phyloP scores from a whole-genome alignment of 208 protist genomes.

The Blastocrithidia nonstop region DNA sequence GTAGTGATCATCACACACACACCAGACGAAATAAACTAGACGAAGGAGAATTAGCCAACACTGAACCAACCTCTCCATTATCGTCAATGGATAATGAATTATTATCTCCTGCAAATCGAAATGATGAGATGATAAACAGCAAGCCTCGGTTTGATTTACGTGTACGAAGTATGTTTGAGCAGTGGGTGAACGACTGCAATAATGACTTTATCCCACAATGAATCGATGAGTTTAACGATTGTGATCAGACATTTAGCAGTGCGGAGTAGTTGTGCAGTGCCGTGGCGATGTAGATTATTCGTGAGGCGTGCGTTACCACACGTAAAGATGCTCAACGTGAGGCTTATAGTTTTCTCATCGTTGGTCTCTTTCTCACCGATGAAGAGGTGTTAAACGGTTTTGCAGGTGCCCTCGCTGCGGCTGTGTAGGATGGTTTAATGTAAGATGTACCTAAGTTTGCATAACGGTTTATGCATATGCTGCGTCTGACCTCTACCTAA shows the following conservation, averaged over 20 bases:
- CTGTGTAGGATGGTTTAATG: slow-evolving; percentile 66
- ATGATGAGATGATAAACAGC: too few relatives aligned
- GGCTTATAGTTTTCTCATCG: slow-evolving; percentile 65
- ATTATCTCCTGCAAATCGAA: too few relatives aligned
- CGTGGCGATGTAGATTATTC: slow-evolving; percentile 58
- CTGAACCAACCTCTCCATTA: too few relatives aligned
- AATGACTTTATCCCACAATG: slow-evolving; percentile 74
- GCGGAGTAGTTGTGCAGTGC: slow-evolving; percentile 38
- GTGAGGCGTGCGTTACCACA: slow-evolving; percentile 67
- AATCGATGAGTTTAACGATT: slow-evolving; percentile 60
- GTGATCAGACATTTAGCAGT: slow-evolving; percentile 28
- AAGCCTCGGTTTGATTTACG: slow-evolving; percentile 48
- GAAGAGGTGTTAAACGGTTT: slow-evolving; percentile 67
- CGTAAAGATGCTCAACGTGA: slow-evolving; percentile 66
- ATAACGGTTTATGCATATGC: slow-evolving; percentile 74
- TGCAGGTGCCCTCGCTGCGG: slow-evolving; percentile 33
- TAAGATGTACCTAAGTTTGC: slow-evolving; percentile 79
- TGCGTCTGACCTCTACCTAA: slow-evolving; percentile 53
- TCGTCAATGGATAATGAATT: too few relatives aligned
- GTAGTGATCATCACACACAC: too few relatives aligned
- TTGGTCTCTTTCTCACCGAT: slow-evolving; percentile 60
- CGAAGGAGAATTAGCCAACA: too few relatives aligned
- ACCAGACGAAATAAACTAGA: too few relatives aligned
- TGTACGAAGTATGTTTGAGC: slow-evolving; percentile 42
- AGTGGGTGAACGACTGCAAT: slow-evolving; percentile 58